Conservation (phyloP, 495 filamentous ascomycete genomes). For the Xylaria grammica region DNA sequence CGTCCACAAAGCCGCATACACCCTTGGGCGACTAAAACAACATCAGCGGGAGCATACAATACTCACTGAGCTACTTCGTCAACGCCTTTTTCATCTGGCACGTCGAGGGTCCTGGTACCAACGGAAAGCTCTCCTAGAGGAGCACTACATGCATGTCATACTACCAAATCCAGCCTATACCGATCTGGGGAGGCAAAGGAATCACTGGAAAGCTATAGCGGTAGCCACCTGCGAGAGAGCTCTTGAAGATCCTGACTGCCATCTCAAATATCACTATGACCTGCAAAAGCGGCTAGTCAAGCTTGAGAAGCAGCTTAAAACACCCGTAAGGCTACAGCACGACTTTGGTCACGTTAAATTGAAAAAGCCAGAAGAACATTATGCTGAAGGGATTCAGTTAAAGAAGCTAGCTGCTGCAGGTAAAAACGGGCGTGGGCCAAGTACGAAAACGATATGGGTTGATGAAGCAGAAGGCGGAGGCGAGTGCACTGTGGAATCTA, state of each 20-base stretch:
- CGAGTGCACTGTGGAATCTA: constrained; percentile 84
- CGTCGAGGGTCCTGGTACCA: constrained; percentile 94
- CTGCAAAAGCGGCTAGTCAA: constrained; percentile 91
- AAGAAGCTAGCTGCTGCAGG: constrained; percentile 56
- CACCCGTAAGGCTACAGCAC: constrained; percentile 87
- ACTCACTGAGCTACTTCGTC: constrained; percentile 75
- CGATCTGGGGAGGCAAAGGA: constrained; percentile 63
- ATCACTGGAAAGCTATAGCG: constrained; percentile 81
- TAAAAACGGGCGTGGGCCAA: constrained; percentile 50
- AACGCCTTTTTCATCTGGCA: constrained; percentile 83
- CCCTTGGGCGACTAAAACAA: constrained; percentile 82
- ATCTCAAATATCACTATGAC: constrained; percentile 91
- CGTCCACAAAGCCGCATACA: constrained; percentile 79
- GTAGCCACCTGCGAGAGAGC: constrained; percentile 85
- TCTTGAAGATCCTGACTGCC: constrained; percentile 84
- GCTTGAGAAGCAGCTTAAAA: constrained; percentile 80
- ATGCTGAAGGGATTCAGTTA: constrained; percentile 76
- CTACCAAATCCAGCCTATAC: constrained; percentile 46
- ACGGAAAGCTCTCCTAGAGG: constrained; percentile 90
- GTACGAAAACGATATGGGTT: constrained; percentile 85
- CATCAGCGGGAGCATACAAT: constrained; percentile 78
- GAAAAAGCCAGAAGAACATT: constrained; percentile 73
- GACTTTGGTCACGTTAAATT: constrained; percentile 88
- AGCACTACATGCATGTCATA: constrained; percentile 84
- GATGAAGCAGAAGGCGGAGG: constrained; percentile 70